Percentiles rank a stretch among this genome's conserved stretches.
Evolutionary conservation across 2,329 filamentous ascomycete genomes (phyloP).

Genomic region (Botrytis aclada): DNA sequence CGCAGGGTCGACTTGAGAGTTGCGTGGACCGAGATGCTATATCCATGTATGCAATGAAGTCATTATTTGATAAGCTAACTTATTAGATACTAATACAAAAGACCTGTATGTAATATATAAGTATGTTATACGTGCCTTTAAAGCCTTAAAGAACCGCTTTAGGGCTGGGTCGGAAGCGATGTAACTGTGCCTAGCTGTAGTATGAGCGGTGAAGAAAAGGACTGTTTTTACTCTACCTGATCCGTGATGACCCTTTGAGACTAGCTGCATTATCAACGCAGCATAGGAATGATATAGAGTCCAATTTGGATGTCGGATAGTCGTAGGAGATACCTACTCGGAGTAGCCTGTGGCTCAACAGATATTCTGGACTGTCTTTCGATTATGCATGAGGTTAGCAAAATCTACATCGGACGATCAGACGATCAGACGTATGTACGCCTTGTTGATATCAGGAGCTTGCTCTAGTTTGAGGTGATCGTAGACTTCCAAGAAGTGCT

Average conservation of each 20-base stretch:
- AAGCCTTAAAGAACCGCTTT: neutral
- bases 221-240: neutral
- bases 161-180: neutral
- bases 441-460: neutral
- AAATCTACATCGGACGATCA: neutral
- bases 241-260: neutral
- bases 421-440: neutral
- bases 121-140: neutral
- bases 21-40: neutral
- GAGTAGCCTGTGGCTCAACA: neutral
- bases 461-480: neutral
- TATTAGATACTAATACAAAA: neutral
- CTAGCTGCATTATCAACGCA: neutral
- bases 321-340: neutral
- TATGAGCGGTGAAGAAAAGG: neutral
- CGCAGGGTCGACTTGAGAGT: neutral
- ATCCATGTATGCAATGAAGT: slow-evolving; percentile 8
- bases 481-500: neutral
- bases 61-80: neutral
- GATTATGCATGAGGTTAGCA: neutral
- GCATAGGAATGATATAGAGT: neutral
- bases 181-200: neutral
- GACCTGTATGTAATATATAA: neutral
- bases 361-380: neutral
- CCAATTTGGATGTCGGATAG: neutral